Percentiles rank a stretch among this genome's conserved stretches.
Evolutionary conservation across 768 basidiomycete species (phyloP).

Genomic region (Rhodotorula taiwanensis): DNA sequence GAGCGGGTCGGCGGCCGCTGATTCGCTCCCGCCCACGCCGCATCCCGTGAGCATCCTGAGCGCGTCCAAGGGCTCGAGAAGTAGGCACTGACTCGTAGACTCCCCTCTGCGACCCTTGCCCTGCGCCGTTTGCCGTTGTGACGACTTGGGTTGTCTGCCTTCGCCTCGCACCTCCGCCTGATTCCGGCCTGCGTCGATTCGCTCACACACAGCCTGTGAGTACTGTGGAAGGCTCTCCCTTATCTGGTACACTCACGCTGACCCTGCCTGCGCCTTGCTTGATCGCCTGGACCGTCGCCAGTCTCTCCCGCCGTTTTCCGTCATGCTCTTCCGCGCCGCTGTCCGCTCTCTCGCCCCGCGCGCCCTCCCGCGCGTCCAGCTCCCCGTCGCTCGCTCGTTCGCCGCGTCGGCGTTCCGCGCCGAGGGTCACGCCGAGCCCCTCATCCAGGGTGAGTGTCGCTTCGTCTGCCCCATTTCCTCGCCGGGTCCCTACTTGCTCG

Average conservation of each 20-base stretch:
- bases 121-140: too few species aligned
- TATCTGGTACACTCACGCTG: background rate
- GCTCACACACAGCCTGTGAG: background rate
- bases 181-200: background rate
- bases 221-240: background rate
- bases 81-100: too few species aligned
- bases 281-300: background rate
- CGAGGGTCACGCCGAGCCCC: conserved; percentile 26
- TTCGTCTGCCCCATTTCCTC: background rate
- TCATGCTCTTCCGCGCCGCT: conserved; percentile 19
- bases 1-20: background rate
- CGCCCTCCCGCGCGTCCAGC: conserved; percentile 20
- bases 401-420: conserved; percentile 18
- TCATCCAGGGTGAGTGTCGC: conserved; percentile 25
- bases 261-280: background rate
- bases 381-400: conserved; percentile 25
- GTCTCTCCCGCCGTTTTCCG: too few species aligned
- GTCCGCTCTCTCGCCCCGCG: conserved; percentile 10
- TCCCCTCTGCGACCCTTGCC: background rate
- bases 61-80: too few species aligned
- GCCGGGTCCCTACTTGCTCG: background rate
- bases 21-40: background rate
- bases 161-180: background rate
- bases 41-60: background rate
- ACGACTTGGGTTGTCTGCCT: background rate